Evolutionary conservation across 2,329 filamentous ascomycete species (phyloP).

Genomic region (Alternaria sp.): DNA sequence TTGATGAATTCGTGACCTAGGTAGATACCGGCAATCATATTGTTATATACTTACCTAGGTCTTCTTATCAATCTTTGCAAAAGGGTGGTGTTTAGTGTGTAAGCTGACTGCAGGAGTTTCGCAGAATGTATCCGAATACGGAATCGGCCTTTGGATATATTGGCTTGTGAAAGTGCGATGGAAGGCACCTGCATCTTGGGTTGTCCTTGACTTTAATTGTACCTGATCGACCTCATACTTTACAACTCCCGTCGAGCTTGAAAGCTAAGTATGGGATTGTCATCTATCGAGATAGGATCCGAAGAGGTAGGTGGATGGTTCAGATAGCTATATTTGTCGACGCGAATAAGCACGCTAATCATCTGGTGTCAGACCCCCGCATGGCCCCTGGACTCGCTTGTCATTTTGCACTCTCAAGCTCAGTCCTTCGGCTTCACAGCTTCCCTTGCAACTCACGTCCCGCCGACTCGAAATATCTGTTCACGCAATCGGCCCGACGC

Average conservation of each 20-base stretch:
- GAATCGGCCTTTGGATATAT: background rate
- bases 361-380: background rate
- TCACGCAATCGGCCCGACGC: too few species aligned
- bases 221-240: background rate
- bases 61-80: background rate
- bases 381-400: background rate
- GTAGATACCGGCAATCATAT: background rate
- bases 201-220: background rate
- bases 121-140: background rate
- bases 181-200: background rate
- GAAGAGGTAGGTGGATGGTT: background rate
- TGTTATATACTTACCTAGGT: background rate
- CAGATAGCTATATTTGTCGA: background rate
- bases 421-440: background rate
- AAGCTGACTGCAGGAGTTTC: background rate
- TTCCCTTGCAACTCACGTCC: too few species aligned
- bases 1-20: background rate
- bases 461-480: too few species aligned
- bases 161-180: background rate
- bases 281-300: background rate
- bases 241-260: background rate
- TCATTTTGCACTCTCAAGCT: background rate
- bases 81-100: background rate
- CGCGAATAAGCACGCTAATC: background rate
- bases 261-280: background rate